These are phyloP conservation scores for Trypanosoma cruzi DNA, from an alignment of 208 protist species.

Conservation along the genomic window DNA sequence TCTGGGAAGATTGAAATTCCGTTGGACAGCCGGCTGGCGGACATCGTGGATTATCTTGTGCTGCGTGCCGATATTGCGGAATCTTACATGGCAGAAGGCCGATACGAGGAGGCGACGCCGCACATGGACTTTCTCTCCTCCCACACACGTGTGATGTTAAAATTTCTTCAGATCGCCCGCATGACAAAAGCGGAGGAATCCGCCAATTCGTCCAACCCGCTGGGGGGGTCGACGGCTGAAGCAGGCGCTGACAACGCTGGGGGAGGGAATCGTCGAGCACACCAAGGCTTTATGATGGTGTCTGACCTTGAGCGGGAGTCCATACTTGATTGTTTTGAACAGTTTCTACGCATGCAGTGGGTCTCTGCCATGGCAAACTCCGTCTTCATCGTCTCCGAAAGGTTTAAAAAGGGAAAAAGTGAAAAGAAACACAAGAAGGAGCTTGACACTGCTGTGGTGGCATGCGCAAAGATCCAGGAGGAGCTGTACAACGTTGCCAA, in stretches of 20 bases:
- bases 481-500: conserved; percentile 9
- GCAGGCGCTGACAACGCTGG: not conserved
- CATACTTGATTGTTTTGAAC: conserved; percentile 25
- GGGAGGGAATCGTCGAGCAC: not conserved
- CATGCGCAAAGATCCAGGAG: conserved; percentile 6
- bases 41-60: conserved; percentile 37
- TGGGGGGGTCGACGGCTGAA: not conserved
- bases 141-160: conserved; percentile 13
- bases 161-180: conserved; percentile 11
- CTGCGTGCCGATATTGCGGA: conserved; percentile 33
- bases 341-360: conserved; percentile 30
- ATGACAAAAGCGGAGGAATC: not conserved
- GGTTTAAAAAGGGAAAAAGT: conserved; percentile 10
- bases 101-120: conserved; percentile 17
- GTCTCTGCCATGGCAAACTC: conserved; percentile 20
- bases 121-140: conserved; percentile 24
- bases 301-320: conserved; percentile 16
- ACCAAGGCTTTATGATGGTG: not conserved
- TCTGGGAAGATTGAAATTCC: conserved; percentile 26
- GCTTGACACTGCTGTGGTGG: conserved; percentile 17
- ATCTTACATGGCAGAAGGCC: conserved; percentile 27
- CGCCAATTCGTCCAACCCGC: no score
- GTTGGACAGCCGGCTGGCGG: conserved; percentile 30
- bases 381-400: conserved; percentile 13
- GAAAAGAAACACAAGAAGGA: conserved; percentile 34